These are phyloP conservation scores for Carex cristatella DNA, from an alignment of 176 grass and related monocot genomes.

Conservation along the genomic window DNA sequence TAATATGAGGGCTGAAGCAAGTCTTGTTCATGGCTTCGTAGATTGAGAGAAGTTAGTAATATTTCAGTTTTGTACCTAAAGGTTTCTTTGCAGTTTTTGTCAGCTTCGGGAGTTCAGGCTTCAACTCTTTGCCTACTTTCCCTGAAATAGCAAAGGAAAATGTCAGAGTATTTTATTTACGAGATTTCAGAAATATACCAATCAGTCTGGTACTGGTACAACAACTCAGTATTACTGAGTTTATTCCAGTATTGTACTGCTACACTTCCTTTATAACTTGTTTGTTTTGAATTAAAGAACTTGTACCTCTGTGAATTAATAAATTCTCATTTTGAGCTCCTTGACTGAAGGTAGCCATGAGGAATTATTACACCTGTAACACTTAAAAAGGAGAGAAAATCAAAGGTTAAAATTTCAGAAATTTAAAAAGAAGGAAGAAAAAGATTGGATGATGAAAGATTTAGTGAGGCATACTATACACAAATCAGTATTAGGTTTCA, in stretches of 20 bases:
- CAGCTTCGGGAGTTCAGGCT: neutral
- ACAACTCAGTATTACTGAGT: neutral
- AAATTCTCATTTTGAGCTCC: constrained; percentile 15
- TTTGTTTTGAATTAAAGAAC: neutral
- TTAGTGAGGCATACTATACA: neutral
- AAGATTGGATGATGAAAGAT: neutral
- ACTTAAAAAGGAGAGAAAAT: neutral
- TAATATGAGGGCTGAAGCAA: neutral
- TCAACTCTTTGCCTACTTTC: neutral
- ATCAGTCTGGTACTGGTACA: neutral
- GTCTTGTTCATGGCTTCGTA: neutral
- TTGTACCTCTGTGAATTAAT: constrained; percentile 16
- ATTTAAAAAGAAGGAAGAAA: neutral
- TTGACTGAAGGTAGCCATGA: constrained; percentile 17
- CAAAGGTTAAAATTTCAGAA: neutral
- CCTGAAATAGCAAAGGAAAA: neutral
- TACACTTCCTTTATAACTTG: neutral
- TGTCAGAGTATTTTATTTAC: neutral
- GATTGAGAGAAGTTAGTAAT: neutral
- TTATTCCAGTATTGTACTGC: neutral
- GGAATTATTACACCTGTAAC: neutral
- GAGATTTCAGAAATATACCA: neutral
- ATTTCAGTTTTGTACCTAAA: constrained; percentile 3
- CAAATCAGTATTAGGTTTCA: neutral
- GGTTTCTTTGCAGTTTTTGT: constrained; percentile 11